These are phyloP conservation scores for Apiotrichum sp. DNA, from an alignment of 1,284 basidiomycete genomes.

Conservation along the genomic window DNA sequence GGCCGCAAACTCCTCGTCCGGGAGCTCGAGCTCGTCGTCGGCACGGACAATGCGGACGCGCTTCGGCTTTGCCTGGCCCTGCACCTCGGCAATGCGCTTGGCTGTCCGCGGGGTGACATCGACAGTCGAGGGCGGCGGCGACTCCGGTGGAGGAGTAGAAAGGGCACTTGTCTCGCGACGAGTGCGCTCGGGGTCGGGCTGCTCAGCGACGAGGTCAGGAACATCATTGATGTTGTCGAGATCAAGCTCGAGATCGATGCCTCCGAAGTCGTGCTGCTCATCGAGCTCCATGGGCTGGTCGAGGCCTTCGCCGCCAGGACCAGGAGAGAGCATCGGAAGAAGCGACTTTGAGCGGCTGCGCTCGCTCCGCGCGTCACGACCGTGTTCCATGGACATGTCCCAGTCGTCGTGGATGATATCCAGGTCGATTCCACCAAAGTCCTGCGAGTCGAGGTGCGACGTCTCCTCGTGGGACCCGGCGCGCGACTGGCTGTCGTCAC, in stretches of 20 bases:
- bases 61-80: constrained; percentile 51
- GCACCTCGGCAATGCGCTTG: constrained; percentile 40
- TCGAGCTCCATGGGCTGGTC: constrained; percentile 48
- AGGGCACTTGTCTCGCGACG: constrained; percentile 51
- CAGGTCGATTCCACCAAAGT: constrained; percentile 53
- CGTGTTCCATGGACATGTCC: constrained; percentile 54
- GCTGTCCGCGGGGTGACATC: constrained; percentile 54
- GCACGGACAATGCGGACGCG: constrained; percentile 53
- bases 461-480: constrained; percentile 36
- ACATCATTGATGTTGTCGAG: constrained; percentile 39
- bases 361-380: constrained; percentile 58
- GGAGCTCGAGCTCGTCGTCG: constrained; percentile 72
- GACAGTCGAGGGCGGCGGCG: constrained; percentile 24
- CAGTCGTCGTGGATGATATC: constrained; percentile 48
- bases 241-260: constrained; percentile 22
- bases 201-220: constrained; percentile 26
- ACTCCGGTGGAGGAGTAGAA: constrained; percentile 40
- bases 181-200: background rate
- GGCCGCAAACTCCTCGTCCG: constrained; percentile 59
- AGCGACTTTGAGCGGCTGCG: constrained; percentile 32
- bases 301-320: background rate
- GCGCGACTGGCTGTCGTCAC: constrained; percentile 29
- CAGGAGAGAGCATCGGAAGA: constrained; percentile 33
- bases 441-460: constrained; percentile 72
- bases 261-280: constrained; percentile 14